Conservation (phyloP, 1,139 yeast species). For the Zygoascus hellenicus region DNA sequence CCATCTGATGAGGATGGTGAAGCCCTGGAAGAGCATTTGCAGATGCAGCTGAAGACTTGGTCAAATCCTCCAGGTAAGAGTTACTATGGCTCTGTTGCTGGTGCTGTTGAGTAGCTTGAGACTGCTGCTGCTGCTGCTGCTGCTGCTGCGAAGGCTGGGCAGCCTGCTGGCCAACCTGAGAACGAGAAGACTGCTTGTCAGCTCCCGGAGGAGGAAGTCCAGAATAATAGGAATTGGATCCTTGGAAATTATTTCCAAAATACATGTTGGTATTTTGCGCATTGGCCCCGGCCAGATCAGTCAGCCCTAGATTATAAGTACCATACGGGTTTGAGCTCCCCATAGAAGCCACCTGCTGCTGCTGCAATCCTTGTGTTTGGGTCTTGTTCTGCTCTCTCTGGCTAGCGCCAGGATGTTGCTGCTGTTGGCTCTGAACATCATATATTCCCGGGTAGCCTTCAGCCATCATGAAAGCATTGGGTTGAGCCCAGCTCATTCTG, state of each 20-base stretch:
- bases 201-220: constrained; percentile 2
- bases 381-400: constrained; percentile 9
- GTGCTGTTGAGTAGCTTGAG: constrained; percentile 7
- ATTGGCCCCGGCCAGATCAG: constrained; percentile 1
- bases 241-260: constrained; percentile 7
- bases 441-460: constrained; percentile 11
- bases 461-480: constrained; percentile 9
- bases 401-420: constrained; percentile 14
- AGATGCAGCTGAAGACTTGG: background rate
- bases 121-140: constrained; percentile 1
- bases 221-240: constrained; percentile 1
- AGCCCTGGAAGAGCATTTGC: background rate
- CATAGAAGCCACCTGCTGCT: constrained; percentile 7
- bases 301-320: constrained; percentile 2
- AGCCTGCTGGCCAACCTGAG: constrained; percentile 12
- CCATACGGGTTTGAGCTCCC: constrained; percentile 5
- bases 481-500: constrained; percentile 6
- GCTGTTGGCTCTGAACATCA: constrained; percentile 10
- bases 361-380: constrained; percentile 9
- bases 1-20: constrained; percentile 5
- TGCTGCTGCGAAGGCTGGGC: constrained; percentile 9
- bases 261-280: constrained; percentile 1
- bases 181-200: constrained; percentile 6
- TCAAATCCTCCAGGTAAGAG: constrained; percentile 7
- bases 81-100: constrained; percentile 7